phyloP scores from a whole-genome alignment of 805 yeast species.

The Candida glaebosa region DNA sequence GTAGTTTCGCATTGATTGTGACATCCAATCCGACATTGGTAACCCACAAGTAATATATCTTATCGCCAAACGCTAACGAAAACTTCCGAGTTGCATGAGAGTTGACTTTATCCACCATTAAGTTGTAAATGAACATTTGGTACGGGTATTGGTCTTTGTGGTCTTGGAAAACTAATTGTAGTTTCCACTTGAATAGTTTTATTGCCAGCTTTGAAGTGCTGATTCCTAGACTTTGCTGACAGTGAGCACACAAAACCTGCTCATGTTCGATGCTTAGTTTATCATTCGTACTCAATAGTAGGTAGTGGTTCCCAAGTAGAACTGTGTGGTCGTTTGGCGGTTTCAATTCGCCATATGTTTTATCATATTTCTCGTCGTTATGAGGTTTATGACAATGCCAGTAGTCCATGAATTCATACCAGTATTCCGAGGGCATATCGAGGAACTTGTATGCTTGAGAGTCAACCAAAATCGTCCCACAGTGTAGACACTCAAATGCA shows the following conservation, averaged over 20 bases:
- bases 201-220: conserved; percentile 14
- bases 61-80: conserved; percentile 11
- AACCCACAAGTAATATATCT: conserved; percentile 29
- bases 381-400: conserved; percentile 95
- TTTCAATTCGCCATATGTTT: conserved; percentile 35
- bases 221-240: conserved; percentile 41
- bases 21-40: conserved; percentile 32
- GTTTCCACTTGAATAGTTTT: conserved; percentile 55
- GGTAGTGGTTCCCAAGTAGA: conserved; percentile 57
- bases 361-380: conserved; percentile 17
- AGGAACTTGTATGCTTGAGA: conserved; percentile 33
- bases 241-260: conserved; percentile 30
- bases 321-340: conserved; percentile 39
- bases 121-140: conserved; percentile 32
- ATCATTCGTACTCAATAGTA: conserved; percentile 32
- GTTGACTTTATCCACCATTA: conserved; percentile 39
- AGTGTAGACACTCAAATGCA: conserved; percentile 27
- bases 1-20: conserved; percentile 13
- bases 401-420: conserved; percentile 95
- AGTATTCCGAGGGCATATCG: conserved; percentile 85
- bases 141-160: conserved; percentile 29
- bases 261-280: conserved; percentile 6
- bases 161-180: conserved; percentile 25
- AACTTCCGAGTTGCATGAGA: conserved; percentile 36
- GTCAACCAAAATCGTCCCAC: conserved; percentile 25